These are phyloP conservation scores for Phytophthora pluvialis DNA, from an alignment of 352 stramenopile species.

Conservation along the genomic window DNA sequence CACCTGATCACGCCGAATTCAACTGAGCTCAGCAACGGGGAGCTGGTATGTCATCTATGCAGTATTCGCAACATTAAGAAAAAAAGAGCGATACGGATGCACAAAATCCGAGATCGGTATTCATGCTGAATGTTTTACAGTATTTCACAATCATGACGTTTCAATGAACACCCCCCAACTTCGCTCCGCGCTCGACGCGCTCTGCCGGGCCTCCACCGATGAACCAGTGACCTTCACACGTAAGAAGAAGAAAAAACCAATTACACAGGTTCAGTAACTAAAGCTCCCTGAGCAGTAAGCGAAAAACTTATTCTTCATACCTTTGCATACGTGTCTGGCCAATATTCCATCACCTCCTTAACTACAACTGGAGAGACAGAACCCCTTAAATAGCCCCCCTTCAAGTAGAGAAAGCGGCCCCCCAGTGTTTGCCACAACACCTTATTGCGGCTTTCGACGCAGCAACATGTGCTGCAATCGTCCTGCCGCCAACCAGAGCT, in stretches of 20 bases:
- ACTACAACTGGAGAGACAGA: not conserved
- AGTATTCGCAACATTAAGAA: conserved; percentile 9
- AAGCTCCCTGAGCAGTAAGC: conserved; percentile 7
- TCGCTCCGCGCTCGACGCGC: not conserved
- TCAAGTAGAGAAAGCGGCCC: not conserved
- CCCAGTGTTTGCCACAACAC: not conserved
- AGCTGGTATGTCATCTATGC: conserved; percentile 15
- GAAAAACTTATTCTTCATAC: conserved; percentile 6
- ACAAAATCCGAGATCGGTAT: conserved; percentile 18
- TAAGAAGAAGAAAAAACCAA: conserved; percentile 6
- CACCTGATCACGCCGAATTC: conserved; percentile 18
- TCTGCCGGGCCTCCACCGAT: conserved; percentile 2
- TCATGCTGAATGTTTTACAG: conserved; percentile 19
- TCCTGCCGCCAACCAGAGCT: not conserved
- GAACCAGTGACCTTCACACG: conserved; percentile 6
- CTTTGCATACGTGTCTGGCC: conserved; percentile 1
- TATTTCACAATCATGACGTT: conserved; percentile 10
- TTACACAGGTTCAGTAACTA: conserved; percentile 1
- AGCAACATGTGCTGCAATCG: not conserved
- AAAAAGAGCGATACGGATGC: conserved; percentile 18
- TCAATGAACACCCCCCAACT: conserved; percentile 11
- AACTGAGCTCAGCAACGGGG: conserved; percentile 9
- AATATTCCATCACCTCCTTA: conserved; percentile 1
- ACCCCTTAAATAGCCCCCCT: not conserved
- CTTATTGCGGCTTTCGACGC: not conserved